A percentile compares a stretch with the other conserved stretches of the same genome.
Conservation (phyloP, 495 filamentous ascomycete genomes). For the Wilcoxina mikolae region DNA sequence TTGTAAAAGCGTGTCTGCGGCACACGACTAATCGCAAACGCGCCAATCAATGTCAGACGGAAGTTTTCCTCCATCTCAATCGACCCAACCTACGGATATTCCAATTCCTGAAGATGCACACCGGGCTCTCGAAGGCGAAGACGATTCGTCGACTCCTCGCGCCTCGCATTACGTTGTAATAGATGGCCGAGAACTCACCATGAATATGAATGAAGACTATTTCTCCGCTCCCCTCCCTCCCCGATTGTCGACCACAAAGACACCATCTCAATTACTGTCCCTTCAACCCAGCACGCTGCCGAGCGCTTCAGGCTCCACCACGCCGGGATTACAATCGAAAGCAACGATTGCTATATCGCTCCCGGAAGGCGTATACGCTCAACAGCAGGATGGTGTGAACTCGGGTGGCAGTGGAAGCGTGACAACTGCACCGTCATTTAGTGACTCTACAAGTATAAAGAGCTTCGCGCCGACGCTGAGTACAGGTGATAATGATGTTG, state of each 20-base stretch:
- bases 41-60: not conserved
- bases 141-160: constrained; percentile 26
- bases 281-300: constrained; percentile 6
- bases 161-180: constrained; percentile 15
- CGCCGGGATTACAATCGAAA: constrained; percentile 19
- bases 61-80: not conserved
- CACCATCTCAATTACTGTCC: constrained; percentile 9
- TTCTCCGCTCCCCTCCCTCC: constrained; percentile 21
- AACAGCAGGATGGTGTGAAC: constrained; percentile 22
- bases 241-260: constrained; percentile 5
- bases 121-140: constrained; percentile 2
- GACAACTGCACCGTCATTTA: constrained; percentile 23
- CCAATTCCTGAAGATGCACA: not conserved
- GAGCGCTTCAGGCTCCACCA: constrained; percentile 9
- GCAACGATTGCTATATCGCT: constrained; percentile 28
- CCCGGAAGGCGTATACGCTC: constrained; percentile 24
- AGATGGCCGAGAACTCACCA: not conserved
- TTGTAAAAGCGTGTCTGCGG: no score
- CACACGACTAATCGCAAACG: not conserved
- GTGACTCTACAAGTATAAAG: constrained; percentile 65
- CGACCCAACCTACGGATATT: not conserved
- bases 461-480: constrained; percentile 67
- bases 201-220: constrained; percentile 24
- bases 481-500: constrained; percentile 48
- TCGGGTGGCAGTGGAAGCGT: constrained; percentile 12